Conservation (phyloP, 306 rosid genomes). For the Mimosa bimucronata region DNA sequence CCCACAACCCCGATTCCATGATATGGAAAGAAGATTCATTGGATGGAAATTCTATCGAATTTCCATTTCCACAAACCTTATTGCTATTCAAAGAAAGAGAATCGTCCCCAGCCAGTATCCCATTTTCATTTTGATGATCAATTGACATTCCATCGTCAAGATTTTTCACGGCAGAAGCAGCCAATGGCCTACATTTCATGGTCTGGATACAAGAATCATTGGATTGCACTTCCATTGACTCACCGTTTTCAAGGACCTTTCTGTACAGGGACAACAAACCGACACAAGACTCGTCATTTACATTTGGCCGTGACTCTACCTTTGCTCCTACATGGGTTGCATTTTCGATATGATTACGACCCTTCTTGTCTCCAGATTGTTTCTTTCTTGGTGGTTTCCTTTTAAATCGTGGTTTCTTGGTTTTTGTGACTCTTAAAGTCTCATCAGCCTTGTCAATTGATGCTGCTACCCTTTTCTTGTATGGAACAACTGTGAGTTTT, state of each 20-base stretch:
- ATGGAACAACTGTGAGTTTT: constrained; percentile 79
- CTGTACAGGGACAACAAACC: constrained; percentile 25
- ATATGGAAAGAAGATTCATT: constrained; percentile 9
- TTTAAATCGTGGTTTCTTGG: constrained; percentile 58
- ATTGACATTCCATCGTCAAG: constrained; percentile 31
- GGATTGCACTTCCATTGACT: constrained; percentile 32
- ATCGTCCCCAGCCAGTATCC: constrained; percentile 37
- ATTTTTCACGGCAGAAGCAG: constrained; percentile 37
- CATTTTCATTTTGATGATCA: constrained; percentile 39
- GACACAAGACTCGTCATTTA: constrained; percentile 23
- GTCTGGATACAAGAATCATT: constrained; percentile 28
- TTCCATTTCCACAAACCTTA: background rate
- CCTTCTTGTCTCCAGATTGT: constrained; percentile 33
- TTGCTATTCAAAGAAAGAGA: constrained; percentile 28
- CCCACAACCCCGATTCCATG: constrained; percentile 17
- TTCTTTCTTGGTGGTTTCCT: constrained; percentile 55
- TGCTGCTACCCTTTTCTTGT: constrained; percentile 55
- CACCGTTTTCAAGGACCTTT: constrained; percentile 36
- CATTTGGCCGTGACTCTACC: constrained; percentile 25
- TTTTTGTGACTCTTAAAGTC: constrained; percentile 46
- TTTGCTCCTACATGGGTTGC: constrained; percentile 12
- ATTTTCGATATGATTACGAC: constrained; percentile 29
- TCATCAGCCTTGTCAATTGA: constrained; percentile 39
- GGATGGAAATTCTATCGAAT: background rate
- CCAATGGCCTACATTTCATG: constrained; percentile 20